Percentiles rank a stretch among this genome's conserved stretches.
Evolutionary conservation across 2,329 filamentous ascomycete species (phyloP).

Genomic region (Ophiostoma fasciatum): DNA sequence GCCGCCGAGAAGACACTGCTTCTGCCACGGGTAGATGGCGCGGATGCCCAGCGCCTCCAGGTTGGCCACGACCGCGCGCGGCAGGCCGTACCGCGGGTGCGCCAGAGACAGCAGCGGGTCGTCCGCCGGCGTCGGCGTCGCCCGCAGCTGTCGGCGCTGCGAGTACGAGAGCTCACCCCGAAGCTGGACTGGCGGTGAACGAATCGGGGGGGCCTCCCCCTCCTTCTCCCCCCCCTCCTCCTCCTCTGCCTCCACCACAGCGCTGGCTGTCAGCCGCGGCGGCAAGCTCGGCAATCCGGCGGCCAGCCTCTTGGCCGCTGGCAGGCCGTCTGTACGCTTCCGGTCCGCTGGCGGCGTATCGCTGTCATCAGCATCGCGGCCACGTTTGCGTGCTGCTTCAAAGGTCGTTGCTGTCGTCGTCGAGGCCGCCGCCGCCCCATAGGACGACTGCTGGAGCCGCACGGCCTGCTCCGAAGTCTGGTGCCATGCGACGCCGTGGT

Average conservation of each 20-base stretch:
- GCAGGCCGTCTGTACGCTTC: background rate
- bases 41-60: constrained; percentile 52
- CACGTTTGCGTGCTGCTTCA: constrained; percentile 5
- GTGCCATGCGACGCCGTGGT: constrained; percentile 9
- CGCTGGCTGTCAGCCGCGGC: constrained; percentile 14
- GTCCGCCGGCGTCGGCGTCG: constrained; percentile 35
- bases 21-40: constrained; percentile 68
- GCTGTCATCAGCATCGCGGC: background rate
- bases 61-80: constrained; percentile 45
- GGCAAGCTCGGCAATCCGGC: constrained; percentile 6
- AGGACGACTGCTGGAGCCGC: constrained; percentile 2
- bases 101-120: constrained; percentile 46
- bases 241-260: constrained; percentile 8
- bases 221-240: background rate
- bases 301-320: too few species aligned
- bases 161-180: constrained; percentile 32
- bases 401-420: constrained; percentile 2
- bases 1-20: constrained; percentile 53
- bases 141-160: constrained; percentile 34
- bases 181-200: too few species aligned
- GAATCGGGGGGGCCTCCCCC: constrained; percentile 14
- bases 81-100: constrained; percentile 49
- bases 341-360: background rate
- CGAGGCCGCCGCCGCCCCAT: background rate
- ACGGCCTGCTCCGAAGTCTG: constrained; percentile 11